phyloP scores from a whole-genome alignment of 306 rosid genomes.

The Cucurbita pepo region DNA sequence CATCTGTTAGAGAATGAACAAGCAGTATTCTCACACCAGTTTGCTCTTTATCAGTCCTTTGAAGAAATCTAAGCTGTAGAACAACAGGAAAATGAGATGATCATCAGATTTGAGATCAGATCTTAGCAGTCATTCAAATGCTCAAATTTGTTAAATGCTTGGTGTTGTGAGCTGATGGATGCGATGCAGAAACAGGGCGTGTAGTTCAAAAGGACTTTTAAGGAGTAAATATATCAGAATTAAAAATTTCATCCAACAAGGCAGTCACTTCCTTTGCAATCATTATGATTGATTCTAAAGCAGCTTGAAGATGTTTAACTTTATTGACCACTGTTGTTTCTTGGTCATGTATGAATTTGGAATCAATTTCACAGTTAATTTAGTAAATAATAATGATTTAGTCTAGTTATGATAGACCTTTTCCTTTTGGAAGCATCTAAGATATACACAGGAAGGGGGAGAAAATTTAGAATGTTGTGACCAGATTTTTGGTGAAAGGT shows the following conservation, averaged over 20 bases:
- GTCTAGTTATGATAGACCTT: background rate
- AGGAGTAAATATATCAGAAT: background rate
- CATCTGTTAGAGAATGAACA: background rate
- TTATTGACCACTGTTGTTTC: background rate
- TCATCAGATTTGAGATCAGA: background rate
- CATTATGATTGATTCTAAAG: background rate
- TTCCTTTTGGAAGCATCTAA: background rate
- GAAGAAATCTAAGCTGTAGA: constrained; percentile 66
- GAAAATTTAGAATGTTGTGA: background rate
- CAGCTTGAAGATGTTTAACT: background rate
- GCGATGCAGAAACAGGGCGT: background rate
- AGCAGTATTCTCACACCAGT: constrained; percentile 26
- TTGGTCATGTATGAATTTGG: background rate
- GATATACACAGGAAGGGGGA: no score
- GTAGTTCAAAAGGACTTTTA: background rate
- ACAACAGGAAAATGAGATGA: constrained; percentile 11
- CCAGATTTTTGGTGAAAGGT: background rate
- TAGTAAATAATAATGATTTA: background rate
- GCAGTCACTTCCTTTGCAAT: background rate
- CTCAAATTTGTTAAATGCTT: background rate
- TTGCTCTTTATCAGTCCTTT: constrained; percentile 60
- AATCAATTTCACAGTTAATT: background rate
- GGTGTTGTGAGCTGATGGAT: background rate
- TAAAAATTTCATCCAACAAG: background rate
- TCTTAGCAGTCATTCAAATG: background rate